A percentile compares a stretch with the other conserved stretches of the same genome.
Conservation (phyloP, 1,284 basidiomycete species). For the Melampsora larici-populina region DNA sequence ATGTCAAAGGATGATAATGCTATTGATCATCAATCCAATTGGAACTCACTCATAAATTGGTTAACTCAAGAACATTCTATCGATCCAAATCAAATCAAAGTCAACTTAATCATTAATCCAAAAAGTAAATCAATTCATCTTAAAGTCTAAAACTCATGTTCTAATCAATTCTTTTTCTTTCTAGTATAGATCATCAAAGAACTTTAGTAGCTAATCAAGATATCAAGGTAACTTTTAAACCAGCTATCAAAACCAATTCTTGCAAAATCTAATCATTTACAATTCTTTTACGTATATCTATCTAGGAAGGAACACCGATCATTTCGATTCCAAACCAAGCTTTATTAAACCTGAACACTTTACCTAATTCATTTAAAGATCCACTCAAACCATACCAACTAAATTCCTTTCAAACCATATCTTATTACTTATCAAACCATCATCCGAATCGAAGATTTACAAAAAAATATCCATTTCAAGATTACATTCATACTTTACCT, state of each 20-base stretch:
- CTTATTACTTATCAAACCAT: constrained; percentile 8
- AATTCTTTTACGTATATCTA: too few relatives aligned
- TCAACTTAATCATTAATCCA: too few relatives aligned
- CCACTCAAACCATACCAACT: neutral
- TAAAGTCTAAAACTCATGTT: too few relatives aligned
- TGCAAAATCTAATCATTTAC: neutral
- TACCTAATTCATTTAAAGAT: constrained; percentile 8
- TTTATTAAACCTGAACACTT: constrained; percentile 4
- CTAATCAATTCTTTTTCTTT: too few relatives aligned
- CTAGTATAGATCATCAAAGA: neutral
- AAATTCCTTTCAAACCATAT: constrained; percentile 20
- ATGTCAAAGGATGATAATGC: too few relatives aligned
- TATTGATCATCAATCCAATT: too few relatives aligned
- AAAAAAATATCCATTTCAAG: neutral
- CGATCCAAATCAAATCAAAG: too few relatives aligned
- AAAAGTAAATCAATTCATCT: too few relatives aligned
- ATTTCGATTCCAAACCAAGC: constrained; percentile 5
- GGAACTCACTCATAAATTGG: too few relatives aligned
- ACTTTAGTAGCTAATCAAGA: constrained; percentile 20
- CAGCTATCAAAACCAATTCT: neutral
- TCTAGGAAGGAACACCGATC: constrained; percentile 9
- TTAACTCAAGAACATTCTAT: too few relatives aligned
- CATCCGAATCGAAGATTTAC: neutral
- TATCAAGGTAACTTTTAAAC: constrained; percentile 1
- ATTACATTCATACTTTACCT: constrained; percentile 12